These are phyloP conservation scores for Ophiocordyceps camponoti-floridani DNA, from an alignment of 2,329 filamentous ascomycete species.

Conservation along the genomic window DNA sequence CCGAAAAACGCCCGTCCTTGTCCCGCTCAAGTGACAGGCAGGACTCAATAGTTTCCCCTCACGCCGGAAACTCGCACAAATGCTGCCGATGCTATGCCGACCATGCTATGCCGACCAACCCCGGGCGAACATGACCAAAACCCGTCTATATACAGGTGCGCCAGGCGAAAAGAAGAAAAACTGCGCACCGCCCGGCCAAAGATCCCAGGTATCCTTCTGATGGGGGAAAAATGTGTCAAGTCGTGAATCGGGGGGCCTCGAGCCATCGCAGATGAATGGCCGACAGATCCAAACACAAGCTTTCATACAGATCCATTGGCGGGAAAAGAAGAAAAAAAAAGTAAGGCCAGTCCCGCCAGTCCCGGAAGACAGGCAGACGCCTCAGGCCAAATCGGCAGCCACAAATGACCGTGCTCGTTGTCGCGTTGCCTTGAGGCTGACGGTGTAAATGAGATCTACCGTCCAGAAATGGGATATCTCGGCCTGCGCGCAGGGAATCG, in stretches of 20 bases:
- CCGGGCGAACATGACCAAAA: conserved; percentile 28
- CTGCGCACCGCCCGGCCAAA: neutral
- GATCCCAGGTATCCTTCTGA: neutral
- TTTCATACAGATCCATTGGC: neutral
- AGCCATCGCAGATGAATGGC: neutral
- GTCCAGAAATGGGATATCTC: conserved; percentile 55
- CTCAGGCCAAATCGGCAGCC: conserved; percentile 22
- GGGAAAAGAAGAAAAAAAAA: neutral
- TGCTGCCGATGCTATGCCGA: conserved; percentile 16
- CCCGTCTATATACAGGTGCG: conserved; percentile 27
- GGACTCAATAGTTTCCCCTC: conserved; percentile 15
- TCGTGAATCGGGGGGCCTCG: neutral
- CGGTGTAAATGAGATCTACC: conserved; percentile 48
- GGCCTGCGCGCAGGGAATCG: conserved; percentile 49
- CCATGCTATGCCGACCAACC: conserved; percentile 27
- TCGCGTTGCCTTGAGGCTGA: conserved; percentile 49
- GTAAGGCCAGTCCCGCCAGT: neutral
- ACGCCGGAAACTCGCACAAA: conserved; percentile 13
- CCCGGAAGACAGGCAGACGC: conserved; percentile 1
- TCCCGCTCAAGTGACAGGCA: conserved; percentile 4
- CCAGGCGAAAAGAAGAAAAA: conserved; percentile 1
- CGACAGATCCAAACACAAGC: conserved; percentile 5
- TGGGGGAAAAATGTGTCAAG: conserved; percentile 7
- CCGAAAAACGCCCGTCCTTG: conserved; percentile 22
- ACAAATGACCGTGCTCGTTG: conserved; percentile 26